These are phyloP conservation scores for Plantago major DNA, from an alignment of 257 asterid genomes.

Conservation along the genomic window DNA sequence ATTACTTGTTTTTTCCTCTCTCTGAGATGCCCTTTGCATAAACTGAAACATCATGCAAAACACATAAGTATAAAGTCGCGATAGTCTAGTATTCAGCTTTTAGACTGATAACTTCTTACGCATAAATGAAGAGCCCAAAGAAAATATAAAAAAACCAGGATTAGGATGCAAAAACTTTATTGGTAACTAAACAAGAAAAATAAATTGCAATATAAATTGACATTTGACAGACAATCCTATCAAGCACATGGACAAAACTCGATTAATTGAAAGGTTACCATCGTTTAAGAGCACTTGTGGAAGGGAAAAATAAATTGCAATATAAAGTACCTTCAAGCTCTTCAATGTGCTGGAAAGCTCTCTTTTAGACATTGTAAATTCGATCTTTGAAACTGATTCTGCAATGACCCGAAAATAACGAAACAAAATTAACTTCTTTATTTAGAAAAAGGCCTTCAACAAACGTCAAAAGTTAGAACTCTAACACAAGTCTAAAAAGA, in stretches of 20 bases:
- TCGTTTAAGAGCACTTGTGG: slow-evolving; percentile 49
- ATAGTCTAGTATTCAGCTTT: not conserved
- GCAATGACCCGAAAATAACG: too few relatives aligned
- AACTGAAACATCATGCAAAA: slow-evolving; percentile 43
- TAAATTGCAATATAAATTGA: not conserved
- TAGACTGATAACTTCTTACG: not conserved
- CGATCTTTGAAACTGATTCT: too few relatives aligned
- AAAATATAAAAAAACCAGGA: not conserved
- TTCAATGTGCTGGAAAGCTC: slow-evolving; percentile 77
- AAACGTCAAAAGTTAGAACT: too few relatives aligned
- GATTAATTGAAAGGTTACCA: slow-evolving; percentile 21
- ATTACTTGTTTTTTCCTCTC: slow-evolving; percentile 49
- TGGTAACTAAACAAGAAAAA: too few relatives aligned
- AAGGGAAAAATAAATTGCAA: slow-evolving; percentile 17
- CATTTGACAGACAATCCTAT: not conserved
- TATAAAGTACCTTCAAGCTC: slow-evolving; percentile 65
- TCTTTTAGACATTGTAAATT: slow-evolving; percentile 62
- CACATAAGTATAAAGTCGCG: slow-evolving; percentile 2
- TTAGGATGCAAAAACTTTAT: not conserved
- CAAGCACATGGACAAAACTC: not conserved
- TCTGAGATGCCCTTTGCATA: slow-evolving; percentile 84
- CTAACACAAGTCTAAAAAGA: too few relatives aligned
- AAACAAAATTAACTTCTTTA: too few relatives aligned
- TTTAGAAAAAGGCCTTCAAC: too few relatives aligned
- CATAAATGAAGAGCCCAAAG: slow-evolving; percentile 5